phyloP scores from a whole-genome alignment of 202 grass and related monocot genomes.

The Setaria viridis region DNA sequence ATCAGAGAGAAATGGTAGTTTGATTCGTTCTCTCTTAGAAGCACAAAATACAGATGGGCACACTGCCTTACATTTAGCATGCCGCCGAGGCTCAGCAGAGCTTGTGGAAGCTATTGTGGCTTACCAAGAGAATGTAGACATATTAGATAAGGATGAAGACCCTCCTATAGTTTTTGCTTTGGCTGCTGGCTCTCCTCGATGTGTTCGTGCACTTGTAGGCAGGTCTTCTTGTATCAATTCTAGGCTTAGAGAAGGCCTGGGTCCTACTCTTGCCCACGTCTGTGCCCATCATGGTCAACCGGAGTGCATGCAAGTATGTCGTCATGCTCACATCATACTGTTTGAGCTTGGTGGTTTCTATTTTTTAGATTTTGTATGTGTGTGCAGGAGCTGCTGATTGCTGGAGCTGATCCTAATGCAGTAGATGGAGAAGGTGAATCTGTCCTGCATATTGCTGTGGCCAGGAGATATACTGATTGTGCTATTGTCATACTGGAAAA shows the following conservation, averaged over 20 bases:
- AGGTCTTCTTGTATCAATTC: constrained; percentile 80
- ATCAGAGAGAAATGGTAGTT: constrained; percentile 65
- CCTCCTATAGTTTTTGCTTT: constrained; percentile 97
- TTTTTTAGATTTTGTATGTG: constrained; percentile 36
- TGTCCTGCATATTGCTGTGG: constrained; percentile 85
- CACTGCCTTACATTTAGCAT: constrained; percentile 91
- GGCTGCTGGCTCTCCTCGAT: constrained; percentile 85
- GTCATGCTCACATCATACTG: constrained; percentile 23
- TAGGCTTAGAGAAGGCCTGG: constrained; percentile 76
- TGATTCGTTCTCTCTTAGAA: constrained; percentile 82
- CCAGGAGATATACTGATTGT: constrained; percentile 93
- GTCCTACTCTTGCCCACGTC: constrained; percentile 89
- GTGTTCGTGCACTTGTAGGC: constrained; percentile 80
- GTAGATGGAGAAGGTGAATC: constrained; percentile 92
- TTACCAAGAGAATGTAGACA: constrained; percentile 90
- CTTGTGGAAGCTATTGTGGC: constrained; percentile 89
- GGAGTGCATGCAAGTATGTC: constrained; percentile 87
- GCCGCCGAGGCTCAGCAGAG: constrained; percentile 81
- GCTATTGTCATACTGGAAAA: constrained; percentile 95
- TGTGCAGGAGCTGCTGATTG: constrained; percentile 85
- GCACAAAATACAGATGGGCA: constrained; percentile 87
- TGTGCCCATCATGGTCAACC: constrained; percentile 98
- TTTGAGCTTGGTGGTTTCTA: constrained; percentile 34
- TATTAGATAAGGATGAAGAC: constrained; percentile 87
- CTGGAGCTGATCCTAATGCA: constrained; percentile 93